Evolutionary conservation across 2,329 filamentous ascomycete species (phyloP), one percentile per base, ranked within the genome.

Genomic region (Biscogniauxia mediterranea): DNA sequence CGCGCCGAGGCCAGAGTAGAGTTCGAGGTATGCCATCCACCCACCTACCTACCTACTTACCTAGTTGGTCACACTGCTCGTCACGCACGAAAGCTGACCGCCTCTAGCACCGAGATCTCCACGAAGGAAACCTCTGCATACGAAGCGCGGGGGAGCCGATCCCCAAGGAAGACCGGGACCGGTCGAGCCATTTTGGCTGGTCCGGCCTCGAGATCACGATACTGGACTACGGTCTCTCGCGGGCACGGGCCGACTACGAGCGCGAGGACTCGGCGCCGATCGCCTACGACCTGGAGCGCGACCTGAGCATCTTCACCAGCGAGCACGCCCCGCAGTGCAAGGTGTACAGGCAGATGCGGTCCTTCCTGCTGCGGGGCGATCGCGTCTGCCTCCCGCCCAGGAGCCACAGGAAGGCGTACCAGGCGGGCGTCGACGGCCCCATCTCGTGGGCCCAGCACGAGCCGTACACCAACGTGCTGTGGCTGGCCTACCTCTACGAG

Each of bases 391-490:
- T 85, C 3, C 80, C 81, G 1, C 79, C 83, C 0, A 71, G 78
- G 56, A 73, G 74, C 2, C 82, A 85, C 71, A 73, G 74, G 54
- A 77, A 70, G 3, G 78, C 83, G 0, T 84, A 85, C 66, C 77
- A 79, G 28, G 65, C 70, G 17, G 79, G 79, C 0, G 68, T 80
- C 42, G 75, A 81, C 59, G 82, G 80, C 1, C 73, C 81, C 3
- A 76, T 87, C 11, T 80, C 78, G 1, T 89, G 86, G 86, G 72
- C 77, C 5, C 77, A 74, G 0, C 81, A 83, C 65, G 79, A 79
- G 26, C 85, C 86, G 0, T 89, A 88, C 71, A 87, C 84, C 4
- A 89, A 89, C 64, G 84, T 88, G 1, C 75, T 89, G 19, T 89
- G 86, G 86, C 78, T 89, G 51, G 83, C 84, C 2, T 89, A 88